Evolutionary conservation across 2,329 filamentous ascomycete species (phyloP), one percentile per base, ranked within the genome.

Genomic region (Venturia oleaginea): DNA sequence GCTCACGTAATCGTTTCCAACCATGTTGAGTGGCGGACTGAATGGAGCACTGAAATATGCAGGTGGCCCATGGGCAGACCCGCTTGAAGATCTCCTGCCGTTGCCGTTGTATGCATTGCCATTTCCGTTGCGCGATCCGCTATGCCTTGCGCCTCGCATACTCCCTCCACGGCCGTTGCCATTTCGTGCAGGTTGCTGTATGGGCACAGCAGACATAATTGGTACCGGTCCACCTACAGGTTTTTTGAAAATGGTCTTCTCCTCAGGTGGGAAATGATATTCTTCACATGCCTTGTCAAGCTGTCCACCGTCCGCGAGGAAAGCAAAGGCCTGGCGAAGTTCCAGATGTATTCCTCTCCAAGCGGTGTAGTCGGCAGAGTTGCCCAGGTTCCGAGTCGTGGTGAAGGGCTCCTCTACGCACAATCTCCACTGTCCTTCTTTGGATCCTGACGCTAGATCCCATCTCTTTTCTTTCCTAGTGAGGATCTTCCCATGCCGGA

Each of bases 391-490:
- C 51, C 94, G 86, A 42, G 83, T 83, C 4, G 83, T 88, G 71
- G 96, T 99, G 80, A 99, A 99, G 0, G 94, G 94, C 74, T 99
- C 94, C 73, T 99, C 94, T 13, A 99, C 91, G 73, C 93, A 97
- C 38, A 99, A 82, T 67, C 89, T 86, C 71, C 96, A 94, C 71
- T 76, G 73, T 19, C 77, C 78, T 65, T 81, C 79, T 70, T 80
- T 80, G 54, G 73, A 71, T 4, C 51, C 51, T 30, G 51, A 57
- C 30, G 76, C 81, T 61, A 89, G 81, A 71, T 92, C 86, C 94
- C 94, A 97, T 32, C 87, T 87, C 79, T 97, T 97, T 65, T 91
- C 91, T 67, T 85, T 83, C 74, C 96, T 93, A 10, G 87, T 86
- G 64, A 96, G 78, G 64, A 92, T 77, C 70, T 84, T 88, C 13